phyloP scores from a whole-genome alignment of 108 stramenopile genomes.

The Pseudonitzschia delicatissima region DNA sequence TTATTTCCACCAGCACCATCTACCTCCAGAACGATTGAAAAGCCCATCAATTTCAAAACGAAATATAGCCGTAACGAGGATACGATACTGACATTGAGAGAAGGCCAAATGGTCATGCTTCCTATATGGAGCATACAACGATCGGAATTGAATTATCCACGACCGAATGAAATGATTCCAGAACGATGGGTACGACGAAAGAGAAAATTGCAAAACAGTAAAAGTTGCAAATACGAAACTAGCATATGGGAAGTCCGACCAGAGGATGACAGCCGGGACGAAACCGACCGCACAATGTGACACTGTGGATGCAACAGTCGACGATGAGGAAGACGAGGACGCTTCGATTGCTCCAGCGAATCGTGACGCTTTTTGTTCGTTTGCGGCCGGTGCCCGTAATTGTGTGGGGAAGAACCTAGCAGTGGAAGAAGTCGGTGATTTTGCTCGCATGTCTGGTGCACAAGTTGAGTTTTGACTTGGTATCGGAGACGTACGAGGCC shows the following conservation, averaged over 20 bases:
- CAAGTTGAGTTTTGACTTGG: slow-evolving; percentile 11
- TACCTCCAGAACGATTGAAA: slow-evolving; percentile 42
- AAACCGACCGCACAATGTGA: no score
- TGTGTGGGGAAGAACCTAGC: slow-evolving; percentile 57
- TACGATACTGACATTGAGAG: slow-evolving; percentile 11
- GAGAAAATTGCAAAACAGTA: not conserved
- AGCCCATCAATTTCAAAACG: slow-evolving; percentile 4
- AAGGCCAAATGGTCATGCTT: slow-evolving; percentile 40
- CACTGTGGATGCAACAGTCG: not conserved
- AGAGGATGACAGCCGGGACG: not conserved
- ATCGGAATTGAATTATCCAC: slow-evolving; percentile 37
- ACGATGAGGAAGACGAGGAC: not conserved
- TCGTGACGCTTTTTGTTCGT: slow-evolving; percentile 44
- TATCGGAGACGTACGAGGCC: not conserved
- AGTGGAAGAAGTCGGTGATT: slow-evolving; percentile 24
- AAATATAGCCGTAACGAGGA: not conserved
- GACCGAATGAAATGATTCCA: slow-evolving; percentile 46
- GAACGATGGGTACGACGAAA: slow-evolving; percentile 46
- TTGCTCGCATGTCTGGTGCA: slow-evolving; percentile 16
- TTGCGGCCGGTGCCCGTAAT: slow-evolving; percentile 47
- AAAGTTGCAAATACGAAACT: not conserved
- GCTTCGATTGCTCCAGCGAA: slow-evolving; percentile 21
- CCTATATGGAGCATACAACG: slow-evolving; percentile 40
- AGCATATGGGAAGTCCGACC: not conserved
- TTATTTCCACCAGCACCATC: slow-evolving; percentile 35